Conservation (phyloP, 1,139 yeast species). For the Debaryomycetaceae sp. region DNA sequence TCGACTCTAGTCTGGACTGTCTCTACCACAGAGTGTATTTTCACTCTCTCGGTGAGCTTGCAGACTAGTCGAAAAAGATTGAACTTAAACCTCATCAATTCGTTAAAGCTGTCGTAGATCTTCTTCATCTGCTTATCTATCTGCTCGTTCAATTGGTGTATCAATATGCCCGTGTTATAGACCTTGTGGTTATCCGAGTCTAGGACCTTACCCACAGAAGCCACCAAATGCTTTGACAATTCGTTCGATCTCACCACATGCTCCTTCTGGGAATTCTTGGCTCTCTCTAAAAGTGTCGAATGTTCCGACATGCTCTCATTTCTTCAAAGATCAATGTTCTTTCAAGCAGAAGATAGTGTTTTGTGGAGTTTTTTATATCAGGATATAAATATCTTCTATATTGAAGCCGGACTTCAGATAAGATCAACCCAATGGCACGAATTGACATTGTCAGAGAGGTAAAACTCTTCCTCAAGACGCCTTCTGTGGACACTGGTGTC, state of each 20-base stretch:
- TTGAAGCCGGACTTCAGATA: neutral
- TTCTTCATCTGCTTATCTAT: constrained; percentile 33
- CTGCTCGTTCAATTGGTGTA: constrained; percentile 37
- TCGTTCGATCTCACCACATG: constrained; percentile 26
- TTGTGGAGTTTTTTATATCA: neutral
- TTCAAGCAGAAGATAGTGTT: neutral
- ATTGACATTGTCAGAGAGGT: neutral
- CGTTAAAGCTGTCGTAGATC: constrained; percentile 24
- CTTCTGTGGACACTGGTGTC: neutral
- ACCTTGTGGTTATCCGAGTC: constrained; percentile 2
- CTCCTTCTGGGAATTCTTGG: constrained; percentile 33
- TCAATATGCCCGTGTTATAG: constrained; percentile 7
- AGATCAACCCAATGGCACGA: neutral
- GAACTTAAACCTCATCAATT: constrained; percentile 19
- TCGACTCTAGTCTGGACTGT: constrained; percentile 42
- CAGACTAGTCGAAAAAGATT: constrained; percentile 17
- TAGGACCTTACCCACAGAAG: constrained; percentile 1
- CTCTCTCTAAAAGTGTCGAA: constrained; percentile 27
- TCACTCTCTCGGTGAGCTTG: constrained; percentile 9
- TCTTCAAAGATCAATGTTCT: neutral
- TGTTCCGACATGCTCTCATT: constrained; percentile 14
- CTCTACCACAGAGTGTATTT: constrained; percentile 11
- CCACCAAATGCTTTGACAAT: constrained; percentile 20
- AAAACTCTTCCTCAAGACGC: neutral
- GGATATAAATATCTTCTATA: too few relatives aligned